Conservation (phyloP, 306 rosid genomes). For the Cotoneaster glaucophyllus region DNA sequence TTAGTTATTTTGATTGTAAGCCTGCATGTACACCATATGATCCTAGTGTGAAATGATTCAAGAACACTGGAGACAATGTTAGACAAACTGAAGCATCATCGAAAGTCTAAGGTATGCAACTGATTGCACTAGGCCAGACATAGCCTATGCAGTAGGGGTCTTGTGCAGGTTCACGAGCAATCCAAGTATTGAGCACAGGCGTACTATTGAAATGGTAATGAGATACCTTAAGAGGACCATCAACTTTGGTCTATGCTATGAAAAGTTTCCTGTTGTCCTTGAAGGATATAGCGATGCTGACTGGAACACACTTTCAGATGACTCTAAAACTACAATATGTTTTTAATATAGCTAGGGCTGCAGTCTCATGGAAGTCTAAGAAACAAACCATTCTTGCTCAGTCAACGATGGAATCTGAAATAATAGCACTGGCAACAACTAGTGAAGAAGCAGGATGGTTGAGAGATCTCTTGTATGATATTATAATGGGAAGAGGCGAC, state of each 20-base stretch:
- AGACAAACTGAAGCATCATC: not conserved
- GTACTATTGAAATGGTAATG: too few relatives aligned
- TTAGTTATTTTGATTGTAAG: not conserved
- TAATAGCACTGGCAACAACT: too few relatives aligned
- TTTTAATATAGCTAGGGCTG: not conserved
- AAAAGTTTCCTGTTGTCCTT: not conserved
- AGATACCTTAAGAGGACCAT: too few relatives aligned
- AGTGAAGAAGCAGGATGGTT: too few relatives aligned
- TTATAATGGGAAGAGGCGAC: too few relatives aligned
- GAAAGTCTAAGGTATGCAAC: not conserved
- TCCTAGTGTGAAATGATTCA: not conserved
- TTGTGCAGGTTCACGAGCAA: not conserved
- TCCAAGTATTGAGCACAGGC: not conserved
- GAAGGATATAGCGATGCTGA: not conserved
- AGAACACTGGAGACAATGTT: not conserved
- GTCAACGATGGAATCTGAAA: too few relatives aligned
- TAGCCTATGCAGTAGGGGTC: not conserved
- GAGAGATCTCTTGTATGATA: too few relatives aligned
- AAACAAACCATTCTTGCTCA: too few relatives aligned
- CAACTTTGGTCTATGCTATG: not conserved
- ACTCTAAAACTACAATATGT: constrained; percentile 1
- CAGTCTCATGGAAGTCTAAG: too few relatives aligned
- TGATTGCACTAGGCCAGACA: not conserved
- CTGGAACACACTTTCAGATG: not conserved
- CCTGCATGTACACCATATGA: not conserved